Evolutionary conservation across 2,329 filamentous ascomycete genomes (phyloP).

Genomic region (Acrocalymma vagum): DNA sequence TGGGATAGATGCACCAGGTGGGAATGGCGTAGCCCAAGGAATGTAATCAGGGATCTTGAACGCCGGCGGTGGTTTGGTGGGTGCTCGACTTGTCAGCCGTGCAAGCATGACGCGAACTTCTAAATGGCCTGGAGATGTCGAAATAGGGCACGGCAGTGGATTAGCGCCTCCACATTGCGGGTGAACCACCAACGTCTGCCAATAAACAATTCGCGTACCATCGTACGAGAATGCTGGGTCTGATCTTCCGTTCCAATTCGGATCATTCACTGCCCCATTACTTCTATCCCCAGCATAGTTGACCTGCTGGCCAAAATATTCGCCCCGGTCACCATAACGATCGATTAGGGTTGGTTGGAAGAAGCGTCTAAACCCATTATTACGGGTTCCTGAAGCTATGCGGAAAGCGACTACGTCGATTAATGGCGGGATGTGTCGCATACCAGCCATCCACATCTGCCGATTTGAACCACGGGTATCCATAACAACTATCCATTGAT

Average conservation of each 20-base stretch:
- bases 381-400: slow-evolving; percentile 48
- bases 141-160: slow-evolving; percentile 51
- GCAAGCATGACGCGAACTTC: slow-evolving; percentile 54
- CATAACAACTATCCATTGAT: slow-evolving; percentile 52
- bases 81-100: slow-evolving; percentile 42
- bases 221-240: slow-evolving; percentile 54
- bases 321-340: slow-evolving; percentile 52
- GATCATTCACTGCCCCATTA: slow-evolving; percentile 45
- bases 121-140: slow-evolving; percentile 49
- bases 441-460: slow-evolving; percentile 50
- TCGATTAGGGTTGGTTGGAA: slow-evolving; percentile 57
- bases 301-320: slow-evolving; percentile 54
- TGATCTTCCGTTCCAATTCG: slow-evolving; percentile 57
- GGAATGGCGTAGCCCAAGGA: slow-evolving; percentile 45
- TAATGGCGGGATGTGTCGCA: slow-evolving; percentile 53
- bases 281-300: slow-evolving; percentile 42
- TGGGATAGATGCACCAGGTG: slow-evolving; percentile 16
- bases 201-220: slow-evolving; percentile 53
- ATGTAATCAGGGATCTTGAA: slow-evolving; percentile 34
- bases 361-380: slow-evolving; percentile 56
- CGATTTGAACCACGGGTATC: slow-evolving; percentile 52
- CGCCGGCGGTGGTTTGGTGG: slow-evolving; percentile 24
- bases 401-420: slow-evolving; percentile 33
- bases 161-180: slow-evolving; percentile 56
- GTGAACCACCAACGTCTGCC: slow-evolving; percentile 45